Percentiles rank a stretch among this genome's conserved stretches.
These are phyloP conservation scores for Bothia castanella DNA, from an alignment of 1,284 basidiomycete species.

Conservation along the genomic window DNA sequence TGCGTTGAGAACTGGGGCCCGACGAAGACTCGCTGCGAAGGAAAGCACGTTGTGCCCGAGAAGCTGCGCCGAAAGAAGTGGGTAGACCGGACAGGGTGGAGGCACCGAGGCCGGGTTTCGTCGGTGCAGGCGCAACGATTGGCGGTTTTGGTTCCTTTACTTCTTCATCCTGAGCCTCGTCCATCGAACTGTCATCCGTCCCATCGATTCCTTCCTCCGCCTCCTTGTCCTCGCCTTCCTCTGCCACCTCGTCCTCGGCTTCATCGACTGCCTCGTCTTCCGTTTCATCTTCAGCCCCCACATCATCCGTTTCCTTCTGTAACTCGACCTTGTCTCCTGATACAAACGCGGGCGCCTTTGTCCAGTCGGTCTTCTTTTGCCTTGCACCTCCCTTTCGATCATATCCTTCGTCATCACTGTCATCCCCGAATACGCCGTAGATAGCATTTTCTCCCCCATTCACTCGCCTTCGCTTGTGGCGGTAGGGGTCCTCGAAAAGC, in stretches of 20 bases:
- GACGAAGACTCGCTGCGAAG: slow-evolving; percentile 47
- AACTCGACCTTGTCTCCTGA: slow-evolving; percentile 52
- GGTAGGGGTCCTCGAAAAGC: slow-evolving; percentile 78
- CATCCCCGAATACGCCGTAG: slow-evolving; percentile 81
- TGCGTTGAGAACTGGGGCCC: slow-evolving; percentile 40
- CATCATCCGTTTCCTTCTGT: slow-evolving; percentile 42
- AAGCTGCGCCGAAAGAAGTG: slow-evolving; percentile 41
- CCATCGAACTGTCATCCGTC: slow-evolving; percentile 32
- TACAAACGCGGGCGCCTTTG: slow-evolving; percentile 79
- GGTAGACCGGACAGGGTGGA: slow-evolving; percentile 33
- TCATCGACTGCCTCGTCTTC: slow-evolving; percentile 37
- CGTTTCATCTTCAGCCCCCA: slow-evolving; percentile 37
- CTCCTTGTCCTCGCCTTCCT: slow-evolving; percentile 51
- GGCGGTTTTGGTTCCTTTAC: slow-evolving; percentile 41
- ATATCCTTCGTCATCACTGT: slow-evolving; percentile 60
- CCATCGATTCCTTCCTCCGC: slow-evolving; percentile 39
- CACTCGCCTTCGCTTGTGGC: slow-evolving; percentile 61
- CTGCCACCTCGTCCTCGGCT: slow-evolving; percentile 49
- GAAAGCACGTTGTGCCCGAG: slow-evolving; percentile 50
- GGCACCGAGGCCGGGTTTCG: slow-evolving; percentile 22
- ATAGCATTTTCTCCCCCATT: slow-evolving; percentile 72
- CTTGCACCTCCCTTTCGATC: slow-evolving; percentile 23
- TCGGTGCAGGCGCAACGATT: slow-evolving; percentile 30
- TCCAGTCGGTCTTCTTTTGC: slow-evolving; percentile 54
- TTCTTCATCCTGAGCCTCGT: slow-evolving; percentile 39